phyloP scores from a whole-genome alignment of 208 protist species.

The Trypanosoma cruzi region DNA sequence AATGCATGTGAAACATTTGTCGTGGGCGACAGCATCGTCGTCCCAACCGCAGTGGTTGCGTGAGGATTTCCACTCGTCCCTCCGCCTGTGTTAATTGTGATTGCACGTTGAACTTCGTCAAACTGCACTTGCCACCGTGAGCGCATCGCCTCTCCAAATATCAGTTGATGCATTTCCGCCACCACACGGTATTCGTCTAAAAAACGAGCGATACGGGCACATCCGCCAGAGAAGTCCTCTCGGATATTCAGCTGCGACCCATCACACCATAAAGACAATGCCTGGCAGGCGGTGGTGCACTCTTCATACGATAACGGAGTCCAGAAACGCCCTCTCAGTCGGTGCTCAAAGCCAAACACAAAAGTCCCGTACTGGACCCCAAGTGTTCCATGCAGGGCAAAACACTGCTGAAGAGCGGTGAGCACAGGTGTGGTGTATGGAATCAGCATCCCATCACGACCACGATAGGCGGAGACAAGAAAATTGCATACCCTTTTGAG shows the following conservation, averaged over 20 bases:
- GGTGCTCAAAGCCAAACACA: slow-evolving; percentile 84
- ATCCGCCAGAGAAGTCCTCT: slow-evolving; percentile 51
- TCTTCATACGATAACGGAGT: slow-evolving; percentile 66
- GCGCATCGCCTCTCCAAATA: slow-evolving; percentile 86
- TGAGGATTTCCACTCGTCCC: background rate
- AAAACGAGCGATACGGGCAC: slow-evolving; percentile 45
- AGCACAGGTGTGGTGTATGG: slow-evolving; percentile 56
- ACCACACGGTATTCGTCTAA: slow-evolving; percentile 80
- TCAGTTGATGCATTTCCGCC: slow-evolving; percentile 71
- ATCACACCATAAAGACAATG: slow-evolving; percentile 84
- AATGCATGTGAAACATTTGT: slow-evolving; percentile 1
- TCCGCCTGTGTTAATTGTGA: slow-evolving; percentile 42
- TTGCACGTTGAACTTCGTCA: slow-evolving; percentile 87
- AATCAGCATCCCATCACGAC: slow-evolving; percentile 66
- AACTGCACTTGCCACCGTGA: slow-evolving; percentile 90
- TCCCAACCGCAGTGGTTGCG: background rate
- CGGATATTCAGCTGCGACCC: slow-evolving; percentile 66
- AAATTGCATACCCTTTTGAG: slow-evolving; percentile 74
- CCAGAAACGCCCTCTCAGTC: slow-evolving; percentile 53
- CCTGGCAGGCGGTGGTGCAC: slow-evolving; percentile 54
- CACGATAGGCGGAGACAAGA: slow-evolving; percentile 69
- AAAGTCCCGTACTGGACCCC: slow-evolving; percentile 64
- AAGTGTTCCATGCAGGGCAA: slow-evolving; percentile 51
- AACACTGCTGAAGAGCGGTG: slow-evolving; percentile 79
- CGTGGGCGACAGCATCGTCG: background rate